A percentile compares a stretch with the other conserved stretches of the same genome.
Evolutionary conservation across 2,329 filamentous ascomycete genomes (phyloP).

Genomic region (Scedosporium boydii): DNA sequence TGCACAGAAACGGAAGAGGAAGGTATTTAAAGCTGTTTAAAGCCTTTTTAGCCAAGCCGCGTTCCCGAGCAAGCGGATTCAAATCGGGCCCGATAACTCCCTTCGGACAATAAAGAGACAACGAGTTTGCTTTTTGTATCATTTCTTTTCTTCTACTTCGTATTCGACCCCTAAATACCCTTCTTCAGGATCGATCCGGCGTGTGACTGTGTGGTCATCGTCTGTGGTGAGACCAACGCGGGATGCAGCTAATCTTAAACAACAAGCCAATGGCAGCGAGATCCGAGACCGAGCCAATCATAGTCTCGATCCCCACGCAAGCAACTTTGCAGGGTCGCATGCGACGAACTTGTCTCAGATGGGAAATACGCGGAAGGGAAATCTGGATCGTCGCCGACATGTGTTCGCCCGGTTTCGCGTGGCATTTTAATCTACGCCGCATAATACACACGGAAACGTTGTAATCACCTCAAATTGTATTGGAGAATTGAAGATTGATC

Average conservation of each 20-base stretch:
- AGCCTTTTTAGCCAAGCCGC: not conserved
- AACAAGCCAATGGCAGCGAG: not conserved
- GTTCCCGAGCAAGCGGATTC: not conserved
- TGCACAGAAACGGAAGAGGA: not conserved
- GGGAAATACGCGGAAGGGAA: too few species aligned
- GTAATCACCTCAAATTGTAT: not conserved
- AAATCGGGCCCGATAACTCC: not conserved
- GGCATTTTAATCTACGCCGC: not conserved
- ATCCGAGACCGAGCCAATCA: constrained; percentile 3
- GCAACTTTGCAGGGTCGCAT: not conserved
- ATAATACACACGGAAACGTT: not conserved
- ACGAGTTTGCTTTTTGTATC: not conserved
- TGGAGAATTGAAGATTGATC: not conserved
- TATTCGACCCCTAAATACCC: not conserved
- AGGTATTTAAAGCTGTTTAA: not conserved
- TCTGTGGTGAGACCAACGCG: not conserved
- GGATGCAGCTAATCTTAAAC: not conserved
- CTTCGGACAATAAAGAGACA: not conserved
- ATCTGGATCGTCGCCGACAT: not conserved
- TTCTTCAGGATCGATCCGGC: too few species aligned
- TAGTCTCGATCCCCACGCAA: not conserved
- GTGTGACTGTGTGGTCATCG: not conserved
- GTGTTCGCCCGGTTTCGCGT: not conserved
- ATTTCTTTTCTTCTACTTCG: not conserved
- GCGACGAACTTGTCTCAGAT: too few species aligned